Conservation (phyloP, 1,284 basidiomycete species). For the Apiotrichum porosum region DNA sequence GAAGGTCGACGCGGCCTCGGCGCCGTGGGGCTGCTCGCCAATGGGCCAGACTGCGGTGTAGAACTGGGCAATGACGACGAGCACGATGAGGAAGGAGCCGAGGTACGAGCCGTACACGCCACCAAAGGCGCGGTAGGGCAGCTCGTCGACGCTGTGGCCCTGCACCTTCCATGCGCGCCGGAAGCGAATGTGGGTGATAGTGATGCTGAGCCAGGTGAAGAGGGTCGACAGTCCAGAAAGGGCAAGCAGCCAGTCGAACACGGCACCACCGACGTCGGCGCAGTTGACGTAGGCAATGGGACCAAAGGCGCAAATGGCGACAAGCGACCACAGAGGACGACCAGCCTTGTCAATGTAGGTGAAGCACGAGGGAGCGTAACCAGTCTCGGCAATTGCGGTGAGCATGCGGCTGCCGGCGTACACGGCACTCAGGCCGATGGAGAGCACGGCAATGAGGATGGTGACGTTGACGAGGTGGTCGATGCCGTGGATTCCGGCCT, state of each 20-base stretch:
- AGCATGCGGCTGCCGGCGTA: conserved; percentile 47
- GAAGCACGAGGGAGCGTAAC: conserved; percentile 51
- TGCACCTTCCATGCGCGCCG: conserved; percentile 47
- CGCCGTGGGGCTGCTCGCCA: conserved; percentile 11
- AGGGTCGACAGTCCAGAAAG: conserved; percentile 55
- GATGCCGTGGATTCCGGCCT: conserved; percentile 49
- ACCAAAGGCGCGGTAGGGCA: conserved; percentile 48
- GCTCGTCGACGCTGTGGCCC: conserved; percentile 50
- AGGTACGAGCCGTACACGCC: conserved; percentile 51
- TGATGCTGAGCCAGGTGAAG: conserved; percentile 50
- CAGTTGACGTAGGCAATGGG: conserved; percentile 50
- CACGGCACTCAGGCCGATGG: conserved; percentile 45
- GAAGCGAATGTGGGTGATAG: conserved; percentile 46
- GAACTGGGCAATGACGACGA: conserved; percentile 46
- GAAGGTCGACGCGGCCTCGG: conserved; percentile 36
- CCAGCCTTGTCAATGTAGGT: conserved; percentile 54
- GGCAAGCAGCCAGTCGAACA: conserved; percentile 52
- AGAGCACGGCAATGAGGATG: conserved; percentile 37
- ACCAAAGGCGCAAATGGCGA: conserved; percentile 43
- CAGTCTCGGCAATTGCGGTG: conserved; percentile 45
- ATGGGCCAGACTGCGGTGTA: conserved; percentile 28
- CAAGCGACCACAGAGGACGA: conserved; percentile 51
- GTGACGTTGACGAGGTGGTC: conserved; percentile 28
- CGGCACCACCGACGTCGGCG: conserved; percentile 28
- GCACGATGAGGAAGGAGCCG: conserved; percentile 44